phyloP scores from a whole-genome alignment of 2,329 filamentous ascomycete species.

The Lachnellula arida region DNA sequence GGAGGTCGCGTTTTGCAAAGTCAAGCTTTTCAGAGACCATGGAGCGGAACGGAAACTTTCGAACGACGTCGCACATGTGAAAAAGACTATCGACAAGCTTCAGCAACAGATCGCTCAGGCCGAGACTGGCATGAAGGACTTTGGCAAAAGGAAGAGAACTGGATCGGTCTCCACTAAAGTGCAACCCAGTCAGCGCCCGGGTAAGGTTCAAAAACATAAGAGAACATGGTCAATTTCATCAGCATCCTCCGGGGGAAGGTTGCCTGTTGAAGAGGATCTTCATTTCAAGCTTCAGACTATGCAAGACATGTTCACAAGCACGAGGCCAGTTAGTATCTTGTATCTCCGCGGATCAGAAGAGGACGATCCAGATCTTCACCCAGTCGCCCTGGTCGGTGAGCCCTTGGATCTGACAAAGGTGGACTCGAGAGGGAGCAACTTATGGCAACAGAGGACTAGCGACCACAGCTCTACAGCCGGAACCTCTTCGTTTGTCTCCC shows the following conservation, averaged over 20 bases:
- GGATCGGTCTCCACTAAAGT: conserved; percentile 42
- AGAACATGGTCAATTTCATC: conserved; percentile 95
- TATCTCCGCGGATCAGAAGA: conserved; percentile 72
- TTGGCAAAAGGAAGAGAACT: conserved; percentile 58
- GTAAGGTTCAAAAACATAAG: conserved; percentile 88
- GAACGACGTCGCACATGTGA: conserved; percentile 90
- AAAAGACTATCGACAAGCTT: conserved; percentile 93
- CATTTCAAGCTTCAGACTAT: conserved; percentile 73
- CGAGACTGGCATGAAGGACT: conserved; percentile 63
- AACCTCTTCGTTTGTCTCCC: conserved; percentile 58
- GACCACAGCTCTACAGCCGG: conserved; percentile 53
- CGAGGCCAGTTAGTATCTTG: conserved; percentile 70
- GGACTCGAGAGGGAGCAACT: conserved; percentile 32
- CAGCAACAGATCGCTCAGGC: conserved; percentile 88
- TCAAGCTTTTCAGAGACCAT: conserved; percentile 94
- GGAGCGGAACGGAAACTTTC: conserved; percentile 92
- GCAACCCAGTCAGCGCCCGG: conserved; percentile 52
- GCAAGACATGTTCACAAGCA: conserved; percentile 87
- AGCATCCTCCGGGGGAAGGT: conserved; percentile 52
- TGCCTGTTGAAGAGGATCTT: conserved; percentile 67
- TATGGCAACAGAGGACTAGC: conserved; percentile 44
- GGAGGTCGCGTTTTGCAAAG: conserved; percentile 92
- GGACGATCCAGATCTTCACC: conserved; percentile 76
- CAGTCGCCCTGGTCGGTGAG: conserved; percentile 68
- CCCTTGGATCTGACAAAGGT: conserved; percentile 53